Conservation (phyloP, 148 eudicot genomes). For the Rhododendron molle region DNA sequence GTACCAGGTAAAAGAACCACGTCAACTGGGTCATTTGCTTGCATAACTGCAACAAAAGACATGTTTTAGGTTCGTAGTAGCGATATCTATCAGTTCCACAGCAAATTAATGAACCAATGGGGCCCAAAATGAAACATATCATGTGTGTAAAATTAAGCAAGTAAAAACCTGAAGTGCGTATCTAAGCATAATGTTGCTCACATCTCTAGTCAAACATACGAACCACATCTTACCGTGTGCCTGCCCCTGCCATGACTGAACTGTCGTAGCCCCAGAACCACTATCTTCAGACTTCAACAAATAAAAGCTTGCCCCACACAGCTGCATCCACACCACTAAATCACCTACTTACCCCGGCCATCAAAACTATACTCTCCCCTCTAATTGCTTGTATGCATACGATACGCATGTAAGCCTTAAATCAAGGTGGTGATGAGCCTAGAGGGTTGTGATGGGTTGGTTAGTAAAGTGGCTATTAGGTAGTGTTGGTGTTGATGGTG, state of each 20-base stretch:
- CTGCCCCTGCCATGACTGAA: neutral
- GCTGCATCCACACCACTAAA: neutral
- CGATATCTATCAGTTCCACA: neutral
- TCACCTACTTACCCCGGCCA: neutral
- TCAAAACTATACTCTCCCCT: neutral
- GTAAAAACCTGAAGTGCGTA: neutral
- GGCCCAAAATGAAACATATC: neutral
- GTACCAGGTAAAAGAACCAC: slow-evolving; percentile 88
- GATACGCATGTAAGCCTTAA: neutral
- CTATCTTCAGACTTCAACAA: neutral
- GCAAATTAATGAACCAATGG: neutral
- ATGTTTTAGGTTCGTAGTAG: neutral
- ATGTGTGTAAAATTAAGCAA: neutral
- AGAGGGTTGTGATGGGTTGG: neutral
- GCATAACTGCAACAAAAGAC: slow-evolving; percentile 64
- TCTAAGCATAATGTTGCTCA: neutral
- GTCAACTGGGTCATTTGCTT: slow-evolving; percentile 79
- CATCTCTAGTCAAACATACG: neutral
- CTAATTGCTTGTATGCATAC: neutral
- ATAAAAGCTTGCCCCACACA: neutral
- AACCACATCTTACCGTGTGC: neutral
- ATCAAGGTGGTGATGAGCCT: neutral
- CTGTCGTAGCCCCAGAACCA: neutral
- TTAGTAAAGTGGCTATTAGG: neutral
- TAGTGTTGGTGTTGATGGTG: neutral